These are phyloP conservation scores for Agaricus blazei DNA, from an alignment of 768 basidiomycete species.

Conservation along the genomic window DNA sequence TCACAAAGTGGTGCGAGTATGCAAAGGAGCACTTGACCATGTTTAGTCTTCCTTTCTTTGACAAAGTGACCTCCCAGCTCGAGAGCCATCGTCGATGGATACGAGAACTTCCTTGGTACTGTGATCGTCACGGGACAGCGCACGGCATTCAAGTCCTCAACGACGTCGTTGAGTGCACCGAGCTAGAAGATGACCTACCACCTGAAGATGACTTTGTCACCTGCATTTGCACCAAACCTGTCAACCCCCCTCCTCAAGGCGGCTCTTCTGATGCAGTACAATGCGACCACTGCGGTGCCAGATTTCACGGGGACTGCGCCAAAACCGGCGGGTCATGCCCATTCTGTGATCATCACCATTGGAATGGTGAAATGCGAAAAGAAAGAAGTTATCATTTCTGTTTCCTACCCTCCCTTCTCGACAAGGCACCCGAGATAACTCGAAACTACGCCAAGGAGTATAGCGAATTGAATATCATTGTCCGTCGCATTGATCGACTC, in stretches of 20 bases:
- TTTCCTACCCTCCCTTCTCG: constrained; percentile 66
- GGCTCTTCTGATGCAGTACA: constrained; percentile 79
- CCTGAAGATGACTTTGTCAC: constrained; percentile 80
- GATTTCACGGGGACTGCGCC: constrained; percentile 83
- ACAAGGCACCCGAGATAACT: constrained; percentile 72
- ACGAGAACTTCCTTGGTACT: constrained; percentile 75
- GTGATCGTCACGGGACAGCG: constrained; percentile 55
- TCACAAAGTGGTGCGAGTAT: constrained; percentile 70
- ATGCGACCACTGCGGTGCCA: constrained; percentile 83
- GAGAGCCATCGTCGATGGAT: constrained; percentile 67
- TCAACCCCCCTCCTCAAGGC: constrained; percentile 75
- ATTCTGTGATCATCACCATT: constrained; percentile 88
- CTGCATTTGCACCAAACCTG: constrained; percentile 74
- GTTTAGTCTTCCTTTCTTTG: constrained; percentile 69
- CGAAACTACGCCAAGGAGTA: constrained; percentile 76
- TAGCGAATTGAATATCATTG: constrained; percentile 75
- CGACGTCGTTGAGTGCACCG: constrained; percentile 72
- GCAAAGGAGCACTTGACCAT: constrained; percentile 66
- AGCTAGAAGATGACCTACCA: constrained; percentile 73
- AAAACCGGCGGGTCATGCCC: constrained; percentile 89
- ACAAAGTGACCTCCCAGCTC: constrained; percentile 66
- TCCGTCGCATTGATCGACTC: constrained; percentile 74
- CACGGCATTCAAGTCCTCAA: constrained; percentile 64
- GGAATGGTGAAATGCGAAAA: constrained; percentile 83
- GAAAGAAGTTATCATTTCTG: constrained; percentile 82